phyloP scores from a whole-genome alignment of 164 flowering plant genomes.

The Nymphaea colorata region DNA sequence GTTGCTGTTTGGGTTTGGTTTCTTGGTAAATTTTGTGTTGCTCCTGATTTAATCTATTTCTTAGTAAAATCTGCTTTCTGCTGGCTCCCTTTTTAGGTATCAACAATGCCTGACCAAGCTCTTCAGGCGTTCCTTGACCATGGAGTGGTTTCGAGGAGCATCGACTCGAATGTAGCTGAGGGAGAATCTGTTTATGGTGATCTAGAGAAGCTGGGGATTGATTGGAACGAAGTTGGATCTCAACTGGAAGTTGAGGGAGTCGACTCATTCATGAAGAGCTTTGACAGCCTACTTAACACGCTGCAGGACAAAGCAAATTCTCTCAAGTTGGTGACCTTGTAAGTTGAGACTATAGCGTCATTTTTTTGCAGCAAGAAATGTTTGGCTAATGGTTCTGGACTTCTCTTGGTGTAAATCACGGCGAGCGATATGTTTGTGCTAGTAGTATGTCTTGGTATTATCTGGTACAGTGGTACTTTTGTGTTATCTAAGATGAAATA shows the following conservation, averaged over 20 bases:
- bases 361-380: neutral
- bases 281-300: constrained; percentile 78
- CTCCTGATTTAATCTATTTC: neutral
- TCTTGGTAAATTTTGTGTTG: neutral
- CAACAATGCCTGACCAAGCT: constrained; percentile 99
- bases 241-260: constrained; percentile 93
- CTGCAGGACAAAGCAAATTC: constrained; percentile 86
- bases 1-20: neutral
- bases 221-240: constrained; percentile 70
- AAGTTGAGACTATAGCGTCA: constrained; percentile 3
- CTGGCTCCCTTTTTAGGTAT: constrained; percentile 39
- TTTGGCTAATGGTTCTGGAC: neutral
- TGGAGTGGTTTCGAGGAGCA: constrained; percentile 77
- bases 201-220: constrained; percentile 84
- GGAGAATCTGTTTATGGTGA: constrained; percentile 92
- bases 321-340: constrained; percentile 61
- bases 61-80: too few relatives aligned
- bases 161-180: constrained; percentile 72
- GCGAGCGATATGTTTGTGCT: too few relatives aligned
- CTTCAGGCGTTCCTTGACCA: constrained; percentile 87
- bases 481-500: neutral
- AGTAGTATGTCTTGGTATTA: too few relatives aligned
- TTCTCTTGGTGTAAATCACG: neutral
- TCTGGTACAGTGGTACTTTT: neutral
- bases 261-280: constrained; percentile 86